Base-by-base conservation (phyloP, 1,139 yeast genomes). In the Protomyces inouyei region DNA sequence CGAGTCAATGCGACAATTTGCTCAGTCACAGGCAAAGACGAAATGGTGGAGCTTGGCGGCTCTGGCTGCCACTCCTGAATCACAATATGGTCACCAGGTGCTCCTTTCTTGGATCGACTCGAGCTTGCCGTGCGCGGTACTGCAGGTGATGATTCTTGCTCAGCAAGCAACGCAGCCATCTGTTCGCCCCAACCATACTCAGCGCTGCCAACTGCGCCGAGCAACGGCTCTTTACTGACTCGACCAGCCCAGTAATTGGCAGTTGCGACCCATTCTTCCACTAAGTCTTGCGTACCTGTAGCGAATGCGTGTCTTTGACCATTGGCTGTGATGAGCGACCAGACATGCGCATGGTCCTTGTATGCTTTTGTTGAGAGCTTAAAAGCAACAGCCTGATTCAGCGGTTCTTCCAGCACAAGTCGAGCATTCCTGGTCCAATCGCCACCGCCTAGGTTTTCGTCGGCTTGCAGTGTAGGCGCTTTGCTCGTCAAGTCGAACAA, bases 171-270 rank as follows among this genome's bases (percentile, higher is more conserved):
- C 32, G 57, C 46, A 18, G 65, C 51, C 18, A 52, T 64, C 52
- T 52, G 51, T n/a, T 45, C 54, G 18, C 71, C 82, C 97, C 96
- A 91, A 3, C 97, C 97, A 72, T 85, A 89, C 71, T 90, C 96
- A 55, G 85, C 82, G 55, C 88, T 87, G 1, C 91, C 82, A 12
- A 88, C 83, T 66, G 88, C 76, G 66, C 82, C 85, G 25, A 79
- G 75, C 2, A 80, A 74, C 0, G 96, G 96, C 37, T 88, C 85
- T 16, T 91, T 87, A 14, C 95, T 86, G 45, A 87, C 83, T 69
- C 93, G 81, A 2, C 95, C 87, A 1, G 96, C 90, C 97, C 97
- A 90, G 74, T 88, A 90, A 75, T 90, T 90, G 75, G 95, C 86
- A 1, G 93, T 82, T 70, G 86, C 83, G 40, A 88, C 83, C 73